phyloP scores from a whole-genome alignment of 805 yeast species.

The Starmerella scarabaei region DNA sequence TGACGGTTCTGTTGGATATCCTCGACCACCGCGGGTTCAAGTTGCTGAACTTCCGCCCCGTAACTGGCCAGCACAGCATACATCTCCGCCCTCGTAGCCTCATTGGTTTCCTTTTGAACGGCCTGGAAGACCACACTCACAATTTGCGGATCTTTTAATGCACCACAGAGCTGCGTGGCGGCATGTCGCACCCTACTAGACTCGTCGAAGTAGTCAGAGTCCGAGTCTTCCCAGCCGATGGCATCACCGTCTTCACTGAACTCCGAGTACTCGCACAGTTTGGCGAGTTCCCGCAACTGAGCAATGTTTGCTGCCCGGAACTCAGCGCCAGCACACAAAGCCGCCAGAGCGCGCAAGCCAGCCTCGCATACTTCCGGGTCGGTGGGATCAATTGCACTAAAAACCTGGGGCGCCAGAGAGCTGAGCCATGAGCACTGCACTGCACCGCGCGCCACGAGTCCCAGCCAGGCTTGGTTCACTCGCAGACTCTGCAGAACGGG shows the following conservation, averaged over 20 bases:
- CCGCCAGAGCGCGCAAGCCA: constrained; percentile 32
- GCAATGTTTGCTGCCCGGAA: neutral
- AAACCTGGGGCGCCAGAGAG: constrained; percentile 9
- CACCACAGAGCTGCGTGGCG: constrained; percentile 3
- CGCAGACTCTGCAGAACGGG: neutral
- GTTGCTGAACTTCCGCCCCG: neutral
- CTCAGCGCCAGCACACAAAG: constrained; percentile 2
- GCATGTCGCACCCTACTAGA: constrained; percentile 6
- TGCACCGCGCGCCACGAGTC: constrained; percentile 1
- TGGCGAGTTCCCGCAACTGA: neutral
- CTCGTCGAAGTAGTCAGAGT: constrained; percentile 9
- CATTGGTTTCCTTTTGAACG: neutral
- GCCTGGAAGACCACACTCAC: neutral
- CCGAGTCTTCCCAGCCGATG: constrained; percentile 1
- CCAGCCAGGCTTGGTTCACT: neutral
- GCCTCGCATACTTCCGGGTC: constrained; percentile 39
- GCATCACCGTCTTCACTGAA: neutral
- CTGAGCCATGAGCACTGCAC: no score
- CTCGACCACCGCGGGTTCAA: neutral
- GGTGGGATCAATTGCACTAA: constrained; percentile 7
- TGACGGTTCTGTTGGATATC: neutral
- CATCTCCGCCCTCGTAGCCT: constrained; percentile 2
- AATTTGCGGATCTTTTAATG: neutral
- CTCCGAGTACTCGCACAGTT: neutral
- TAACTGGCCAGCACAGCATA: neutral